Evolutionary conservation across 2,329 filamentous ascomycete species (phyloP), one percentile per base, ranked within the genome.

Genomic region (Neofusicoccum sp.): DNA sequence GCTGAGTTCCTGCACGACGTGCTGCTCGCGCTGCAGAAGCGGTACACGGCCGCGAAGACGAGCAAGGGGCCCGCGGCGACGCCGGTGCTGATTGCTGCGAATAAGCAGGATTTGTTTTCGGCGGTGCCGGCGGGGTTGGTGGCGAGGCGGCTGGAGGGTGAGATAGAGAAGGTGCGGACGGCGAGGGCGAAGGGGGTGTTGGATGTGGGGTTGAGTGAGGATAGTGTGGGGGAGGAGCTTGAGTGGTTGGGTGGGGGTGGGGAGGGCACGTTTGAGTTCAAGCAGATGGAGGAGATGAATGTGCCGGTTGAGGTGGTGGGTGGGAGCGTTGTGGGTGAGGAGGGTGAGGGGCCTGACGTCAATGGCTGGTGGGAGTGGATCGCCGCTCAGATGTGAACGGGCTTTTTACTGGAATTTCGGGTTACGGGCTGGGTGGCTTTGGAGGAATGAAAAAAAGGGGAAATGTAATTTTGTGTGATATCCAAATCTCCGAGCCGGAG

Each of bases 101-200:
- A 98, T 77, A 99, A 99, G 82, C 84, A 92, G 71, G 95, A 99
- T 73, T 82, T 99, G 1, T 99, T 99, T 73, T 97, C 95, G 0
- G 91, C 93, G 6, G 78, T 97, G 56, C 95, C 95, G 0, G 85
- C 90, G 0, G 82, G 84, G 5, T 80, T 96, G 33, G 90, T 97
- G 62, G 88, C 85, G 74, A 82, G 82, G 58, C 85, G 84, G 65
- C 80, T 99, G 12, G 93, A 98, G 77, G 80, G 82, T 11, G 93
- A 97, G 73, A 86, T 98, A 63, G 86, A 87, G 28, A 85, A 89
- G 53, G 89, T 98, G 57, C 85, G 93, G 49, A 80, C 82, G 61
- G 90, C 89, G 41, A 87, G 86, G 71, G 71, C 88, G 67, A 93
- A 90, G 76, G 92, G 91, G 0, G 75, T 99, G 62, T 75, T 96